Percentiles rank a stretch among this genome's conserved stretches.
These are phyloP conservation scores for Dothideomycetes sp. DNA, from an alignment of 2,329 filamentous ascomycete genomes.

Conservation along the genomic window DNA sequence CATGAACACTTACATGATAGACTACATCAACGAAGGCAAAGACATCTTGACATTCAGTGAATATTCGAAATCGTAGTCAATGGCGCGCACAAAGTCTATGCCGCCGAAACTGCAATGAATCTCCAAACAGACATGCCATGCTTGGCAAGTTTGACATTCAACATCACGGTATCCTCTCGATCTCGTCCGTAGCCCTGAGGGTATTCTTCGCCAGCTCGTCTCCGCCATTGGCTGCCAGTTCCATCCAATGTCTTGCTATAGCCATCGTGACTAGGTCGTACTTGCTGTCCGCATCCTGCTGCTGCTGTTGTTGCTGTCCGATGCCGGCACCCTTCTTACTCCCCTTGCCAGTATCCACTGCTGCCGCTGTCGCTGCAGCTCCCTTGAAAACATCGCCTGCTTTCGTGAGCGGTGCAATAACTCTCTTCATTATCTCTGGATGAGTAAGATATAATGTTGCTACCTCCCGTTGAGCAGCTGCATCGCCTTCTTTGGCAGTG, in stretches of 20 bases:
- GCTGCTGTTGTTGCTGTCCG: no score
- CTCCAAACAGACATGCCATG: no score
- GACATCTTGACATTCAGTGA: no score
- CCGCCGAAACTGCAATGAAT: no score
- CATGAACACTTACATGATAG: no score
- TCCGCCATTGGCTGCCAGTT: conserved; percentile 72
- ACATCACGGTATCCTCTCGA: conserved; percentile 51
- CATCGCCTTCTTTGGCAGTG: conserved; percentile 82
- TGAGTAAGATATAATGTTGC: conserved; percentile 89
- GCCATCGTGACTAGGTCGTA: conserved; percentile 86
- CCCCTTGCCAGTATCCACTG: not conserved
- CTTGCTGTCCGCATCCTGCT: no score
- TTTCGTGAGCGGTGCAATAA: conserved; percentile 72
- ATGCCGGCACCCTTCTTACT: not conserved
- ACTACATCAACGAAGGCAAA: no score
- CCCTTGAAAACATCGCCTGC: conserved; percentile 85
- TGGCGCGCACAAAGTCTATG: no score
- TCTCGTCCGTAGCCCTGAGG: conserved; percentile 58
- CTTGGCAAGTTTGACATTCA: no score
- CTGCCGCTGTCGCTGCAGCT: not conserved
- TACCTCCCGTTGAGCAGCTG: conserved; percentile 82
- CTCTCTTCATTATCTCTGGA: conserved; percentile 69
- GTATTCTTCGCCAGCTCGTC: conserved; percentile 77
- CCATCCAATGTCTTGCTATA: conserved; percentile 95
- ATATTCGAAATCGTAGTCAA: no score